Evolutionary conservation across 139 green algal genomes (phyloP).

Genomic region (Ettlia oleoabundans): DNA sequence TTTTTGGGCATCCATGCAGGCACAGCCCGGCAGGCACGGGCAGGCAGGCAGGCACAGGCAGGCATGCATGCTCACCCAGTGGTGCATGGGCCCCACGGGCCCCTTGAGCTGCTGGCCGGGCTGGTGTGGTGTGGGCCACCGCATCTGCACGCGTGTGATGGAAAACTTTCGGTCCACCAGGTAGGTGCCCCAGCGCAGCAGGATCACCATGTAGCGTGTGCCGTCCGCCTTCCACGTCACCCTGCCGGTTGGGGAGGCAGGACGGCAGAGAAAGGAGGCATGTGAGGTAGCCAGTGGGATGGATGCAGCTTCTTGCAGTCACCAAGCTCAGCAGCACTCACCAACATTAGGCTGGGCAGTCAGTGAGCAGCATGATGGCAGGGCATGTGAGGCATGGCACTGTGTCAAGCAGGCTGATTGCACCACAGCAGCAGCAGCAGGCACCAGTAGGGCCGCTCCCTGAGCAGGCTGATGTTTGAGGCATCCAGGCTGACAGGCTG

Average conservation of each 20-base stretch:
- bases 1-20: too few species aligned
- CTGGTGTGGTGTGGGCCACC: constrained; percentile 38
- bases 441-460: constrained; percentile 38
- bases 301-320: too few species aligned
- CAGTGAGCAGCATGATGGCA: background rate
- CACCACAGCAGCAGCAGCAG: constrained; percentile 7
- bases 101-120: constrained; percentile 18
- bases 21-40: too few species aligned
- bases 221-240: constrained; percentile 98
- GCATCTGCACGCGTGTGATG: constrained; percentile 73
- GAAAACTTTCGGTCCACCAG: constrained; percentile 88
- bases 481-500: constrained; percentile 92
- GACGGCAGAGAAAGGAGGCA: background rate
- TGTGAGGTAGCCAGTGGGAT: background rate
- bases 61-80: constrained; percentile 3
- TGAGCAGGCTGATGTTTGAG: constrained; percentile 74
- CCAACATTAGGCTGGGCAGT: too few species aligned
- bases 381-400: background rate
- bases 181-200: constrained; percentile 82
- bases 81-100: constrained; percentile 31
- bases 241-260: constrained; percentile 58
- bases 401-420: background rate
- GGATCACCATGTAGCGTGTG: constrained; percentile 94
- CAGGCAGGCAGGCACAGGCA: background rate
- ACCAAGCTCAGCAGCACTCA: too few species aligned